Conservation (phyloP, 495 filamentous ascomycete species). For the Talaromyces ruber region DNA sequence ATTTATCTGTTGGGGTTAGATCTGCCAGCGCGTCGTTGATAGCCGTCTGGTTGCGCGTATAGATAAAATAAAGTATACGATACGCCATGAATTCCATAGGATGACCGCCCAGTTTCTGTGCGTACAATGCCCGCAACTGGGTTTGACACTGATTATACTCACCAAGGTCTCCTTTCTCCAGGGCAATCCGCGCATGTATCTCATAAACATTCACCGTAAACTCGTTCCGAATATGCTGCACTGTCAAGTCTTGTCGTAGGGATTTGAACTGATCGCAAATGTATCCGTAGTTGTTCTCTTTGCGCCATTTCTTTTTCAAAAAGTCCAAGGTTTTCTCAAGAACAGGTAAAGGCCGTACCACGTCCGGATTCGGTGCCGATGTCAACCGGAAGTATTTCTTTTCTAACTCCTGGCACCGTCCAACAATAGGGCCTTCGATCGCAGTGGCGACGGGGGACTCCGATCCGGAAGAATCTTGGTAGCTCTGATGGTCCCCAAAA, state of each 20-base stretch:
- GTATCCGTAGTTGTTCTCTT: conserved; percentile 89
- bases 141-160: conserved; percentile 99
- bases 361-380: conserved; percentile 72
- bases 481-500: conserved; percentile 58
- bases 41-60: conserved; percentile 95
- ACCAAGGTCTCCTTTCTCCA: conserved; percentile 99
- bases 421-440: conserved; percentile 71
- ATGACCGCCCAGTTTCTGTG: conserved; percentile 77
- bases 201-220: conserved; percentile 96
- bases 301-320: conserved; percentile 88
- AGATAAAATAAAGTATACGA: conserved; percentile 99
- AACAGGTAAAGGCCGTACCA: conserved; percentile 77
- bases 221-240: conserved; percentile 91
- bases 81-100: conserved; percentile 96
- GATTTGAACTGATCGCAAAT: conserved; percentile 99
- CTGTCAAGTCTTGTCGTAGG: conserved; percentile 92
- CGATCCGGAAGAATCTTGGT: conserved; percentile 39
- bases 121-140: conserved; percentile 85
- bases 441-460: conserved; percentile 49
- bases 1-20: conserved; percentile 93
- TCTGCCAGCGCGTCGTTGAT: conserved; percentile 97
- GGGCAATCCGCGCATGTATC: conserved; percentile 91
- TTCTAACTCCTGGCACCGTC: conserved; percentile 75
- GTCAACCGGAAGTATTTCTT: conserved; percentile 95
- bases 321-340: conserved; percentile 77